Percentiles rank a stretch among this genome's conserved stretches.
Evolutionary conservation across 805 yeast species (phyloP).

Genomic region (Candida alai): DNA sequence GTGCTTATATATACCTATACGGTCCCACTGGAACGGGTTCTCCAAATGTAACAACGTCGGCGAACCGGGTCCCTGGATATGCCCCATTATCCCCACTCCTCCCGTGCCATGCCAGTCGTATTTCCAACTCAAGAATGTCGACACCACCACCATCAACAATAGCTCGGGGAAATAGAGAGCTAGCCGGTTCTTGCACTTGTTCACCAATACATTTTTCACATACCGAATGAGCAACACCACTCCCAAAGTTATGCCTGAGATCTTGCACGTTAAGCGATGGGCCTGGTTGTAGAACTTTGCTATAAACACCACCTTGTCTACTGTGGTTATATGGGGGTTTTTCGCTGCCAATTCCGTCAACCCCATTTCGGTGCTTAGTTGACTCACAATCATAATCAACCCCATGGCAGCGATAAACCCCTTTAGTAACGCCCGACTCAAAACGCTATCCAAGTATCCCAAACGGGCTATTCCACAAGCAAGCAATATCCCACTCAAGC

Average conservation of each 20-base stretch:
- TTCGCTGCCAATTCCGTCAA: conserved; percentile 15
- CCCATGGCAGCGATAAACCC: conserved; percentile 90
- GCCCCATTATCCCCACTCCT: conserved; percentile 31
- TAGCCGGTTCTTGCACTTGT: conserved; percentile 12
- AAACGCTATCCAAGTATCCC: conserved; percentile 78
- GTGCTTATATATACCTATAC: conserved; percentile 19
- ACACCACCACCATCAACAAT: conserved; percentile 26
- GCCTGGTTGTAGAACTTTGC: conserved; percentile 9
- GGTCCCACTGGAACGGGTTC: conserved; percentile 22
- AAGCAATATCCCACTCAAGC: conserved; percentile 65
- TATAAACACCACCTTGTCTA: conserved; percentile 18
- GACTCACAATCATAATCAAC: conserved; percentile 63
- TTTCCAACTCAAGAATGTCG: conserved; percentile 23
- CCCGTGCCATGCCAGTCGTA: conserved; percentile 19
- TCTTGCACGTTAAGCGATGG: conserved; percentile 15
- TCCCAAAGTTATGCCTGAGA: conserved; percentile 19
- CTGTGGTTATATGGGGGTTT: conserved; percentile 21
- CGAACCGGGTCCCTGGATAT: conserved; percentile 12
- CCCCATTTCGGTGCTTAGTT: conserved; percentile 48
- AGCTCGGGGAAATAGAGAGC: conserved; percentile 31
- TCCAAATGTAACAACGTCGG: conserved; percentile 6
- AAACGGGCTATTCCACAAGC: conserved; percentile 68
- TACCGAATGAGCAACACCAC: conserved; percentile 20
- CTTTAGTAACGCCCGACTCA: conserved; percentile 70
- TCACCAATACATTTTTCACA: conserved; percentile 16